Percentiles rank a stretch among this genome's conserved stretches.
These are phyloP conservation scores for Leccinum disarticulatum DNA, from an alignment of 768 basidiomycete genomes.

Conservation along the genomic window DNA sequence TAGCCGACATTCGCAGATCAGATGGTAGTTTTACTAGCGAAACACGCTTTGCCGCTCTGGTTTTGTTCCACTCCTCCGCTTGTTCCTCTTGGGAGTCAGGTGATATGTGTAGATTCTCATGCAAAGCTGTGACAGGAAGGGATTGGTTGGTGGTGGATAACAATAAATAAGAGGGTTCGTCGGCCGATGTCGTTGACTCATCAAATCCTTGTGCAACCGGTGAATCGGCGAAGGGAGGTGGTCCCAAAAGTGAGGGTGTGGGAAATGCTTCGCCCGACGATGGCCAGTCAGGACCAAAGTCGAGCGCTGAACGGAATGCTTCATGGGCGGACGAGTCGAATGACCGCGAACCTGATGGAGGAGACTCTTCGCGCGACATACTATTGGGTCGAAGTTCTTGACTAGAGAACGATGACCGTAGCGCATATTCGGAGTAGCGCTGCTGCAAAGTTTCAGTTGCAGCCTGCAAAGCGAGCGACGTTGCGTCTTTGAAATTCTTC, in stretches of 20 bases:
- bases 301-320: conserved; percentile 70
- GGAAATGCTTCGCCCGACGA: conserved; percentile 40
- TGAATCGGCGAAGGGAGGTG: conserved; percentile 36
- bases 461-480: conserved; percentile 68
- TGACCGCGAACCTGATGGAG: conserved; percentile 16
- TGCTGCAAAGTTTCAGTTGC: conserved; percentile 66
- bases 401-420: conserved; percentile 37
- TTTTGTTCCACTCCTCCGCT: conserved; percentile 89
- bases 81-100: conserved; percentile 57
- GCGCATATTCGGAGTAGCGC: conserved; percentile 33
- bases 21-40: conserved; percentile 77
- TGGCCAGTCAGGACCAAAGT: conserved; percentile 52
- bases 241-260: conserved; percentile 32
- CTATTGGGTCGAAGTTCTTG: conserved; percentile 25
- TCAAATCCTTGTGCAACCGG: conserved; percentile 32
- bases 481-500: conserved; percentile 62
- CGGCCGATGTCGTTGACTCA: conserved; percentile 32
- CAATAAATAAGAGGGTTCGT: conserved; percentile 26
- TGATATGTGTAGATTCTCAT: conserved; percentile 48
- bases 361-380: conserved; percentile 13
- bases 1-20: conserved; percentile 35
- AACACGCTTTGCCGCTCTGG: conserved; percentile 80
- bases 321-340: conserved; percentile 51
- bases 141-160: conserved; percentile 19
- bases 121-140: conserved; percentile 28